Percentiles rank a stretch among this genome's conserved stretches.
phyloP scores from a whole-genome alignment of 768 basidiomycete species.

The Tylopilus sp. region DNA sequence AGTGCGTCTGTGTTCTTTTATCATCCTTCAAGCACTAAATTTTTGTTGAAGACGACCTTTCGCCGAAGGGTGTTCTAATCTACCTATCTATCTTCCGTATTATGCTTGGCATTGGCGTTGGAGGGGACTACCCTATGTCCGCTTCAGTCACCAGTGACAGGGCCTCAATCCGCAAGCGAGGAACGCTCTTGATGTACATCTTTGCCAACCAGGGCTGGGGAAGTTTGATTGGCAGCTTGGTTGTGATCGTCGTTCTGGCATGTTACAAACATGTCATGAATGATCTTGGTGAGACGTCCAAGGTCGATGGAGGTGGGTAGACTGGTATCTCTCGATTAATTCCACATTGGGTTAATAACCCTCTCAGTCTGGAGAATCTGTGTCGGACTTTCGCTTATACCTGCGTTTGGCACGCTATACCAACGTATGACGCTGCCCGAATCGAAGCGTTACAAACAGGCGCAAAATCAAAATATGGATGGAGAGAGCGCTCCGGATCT shows the following conservation, averaged over 20 bases:
- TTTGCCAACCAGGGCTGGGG: conserved; percentile 82
- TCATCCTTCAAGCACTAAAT: background rate
- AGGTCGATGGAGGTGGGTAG: conserved; percentile 64
- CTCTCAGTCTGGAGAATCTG: conserved; percentile 65
- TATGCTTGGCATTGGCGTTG: conserved; percentile 73
- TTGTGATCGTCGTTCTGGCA: conserved; percentile 60
- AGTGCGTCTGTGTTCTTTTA: conserved; percentile 26
- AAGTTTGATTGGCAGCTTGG: conserved; percentile 57
- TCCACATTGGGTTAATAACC: background rate
- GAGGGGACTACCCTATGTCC: conserved; percentile 79
- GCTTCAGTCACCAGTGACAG: conserved; percentile 68
- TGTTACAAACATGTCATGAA: conserved; percentile 66
- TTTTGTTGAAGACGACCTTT: conserved; percentile 40
- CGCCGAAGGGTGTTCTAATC: conserved; percentile 50
- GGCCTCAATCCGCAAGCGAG: conserved; percentile 60
- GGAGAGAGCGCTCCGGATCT: conserved; percentile 28
- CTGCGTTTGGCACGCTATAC: conserved; percentile 72
- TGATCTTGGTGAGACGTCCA: conserved; percentile 50
- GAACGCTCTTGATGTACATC: conserved; percentile 73
- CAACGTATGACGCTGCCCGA: conserved; percentile 73
- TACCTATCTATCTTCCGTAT: conserved; percentile 69
- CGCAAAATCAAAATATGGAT: conserved; percentile 33
- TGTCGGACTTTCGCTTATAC: conserved; percentile 70
- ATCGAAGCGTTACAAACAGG: conserved; percentile 50
- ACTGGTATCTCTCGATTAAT: background rate